These are phyloP conservation scores for Ottelia alismoides DNA, from an alignment of 106 monocot genomes.

Conservation along the genomic window DNA sequence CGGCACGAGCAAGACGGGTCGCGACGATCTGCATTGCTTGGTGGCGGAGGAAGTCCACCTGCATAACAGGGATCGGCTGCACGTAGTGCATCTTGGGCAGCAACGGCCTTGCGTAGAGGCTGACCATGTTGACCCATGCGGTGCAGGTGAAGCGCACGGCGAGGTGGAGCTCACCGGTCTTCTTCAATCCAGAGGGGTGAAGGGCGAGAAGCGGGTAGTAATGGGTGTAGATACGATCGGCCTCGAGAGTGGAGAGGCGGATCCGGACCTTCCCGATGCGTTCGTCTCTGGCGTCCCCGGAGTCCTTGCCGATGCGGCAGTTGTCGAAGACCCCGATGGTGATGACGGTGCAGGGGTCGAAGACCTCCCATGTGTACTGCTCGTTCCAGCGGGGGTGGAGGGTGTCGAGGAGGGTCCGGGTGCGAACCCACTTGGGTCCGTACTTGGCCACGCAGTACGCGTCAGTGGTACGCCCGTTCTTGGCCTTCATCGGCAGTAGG, in stretches of 20 bases:
- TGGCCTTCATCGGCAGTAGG: too few relatives aligned
- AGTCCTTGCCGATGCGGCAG: constrained; percentile 3
- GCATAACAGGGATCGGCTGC: constrained; percentile 6
- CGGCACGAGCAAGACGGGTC: constrained; percentile 3
- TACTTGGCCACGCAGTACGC: too few relatives aligned
- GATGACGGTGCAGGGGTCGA: constrained; percentile 11
- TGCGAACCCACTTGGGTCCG: too few relatives aligned
- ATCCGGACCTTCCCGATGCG: constrained; percentile 20
- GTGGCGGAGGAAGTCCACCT: constrained; percentile 7
- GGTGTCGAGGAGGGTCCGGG: too few relatives aligned
- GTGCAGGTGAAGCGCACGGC: constrained; percentile 16
- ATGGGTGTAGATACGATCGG: constrained; percentile 17
- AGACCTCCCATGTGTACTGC: too few relatives aligned
- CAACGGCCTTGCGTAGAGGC: constrained; percentile 14
- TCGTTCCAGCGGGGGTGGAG: too few relatives aligned
- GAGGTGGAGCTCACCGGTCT: constrained; percentile 23
- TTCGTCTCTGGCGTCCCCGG: constrained; percentile 13
- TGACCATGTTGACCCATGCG: constrained; percentile 16
- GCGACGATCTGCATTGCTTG: constrained; percentile 14
- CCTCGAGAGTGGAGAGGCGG: constrained; percentile 19
- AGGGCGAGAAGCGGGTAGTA: constrained; percentile 17
- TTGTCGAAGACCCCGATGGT: too few relatives aligned
- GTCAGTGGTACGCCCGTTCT: too few relatives aligned
- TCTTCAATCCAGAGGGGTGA: constrained; percentile 19
- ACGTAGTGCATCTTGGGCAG: constrained; percentile 21